Base-by-base conservation (phyloP, 345 rosid genomes). In the Acer yangbiense region DNA sequence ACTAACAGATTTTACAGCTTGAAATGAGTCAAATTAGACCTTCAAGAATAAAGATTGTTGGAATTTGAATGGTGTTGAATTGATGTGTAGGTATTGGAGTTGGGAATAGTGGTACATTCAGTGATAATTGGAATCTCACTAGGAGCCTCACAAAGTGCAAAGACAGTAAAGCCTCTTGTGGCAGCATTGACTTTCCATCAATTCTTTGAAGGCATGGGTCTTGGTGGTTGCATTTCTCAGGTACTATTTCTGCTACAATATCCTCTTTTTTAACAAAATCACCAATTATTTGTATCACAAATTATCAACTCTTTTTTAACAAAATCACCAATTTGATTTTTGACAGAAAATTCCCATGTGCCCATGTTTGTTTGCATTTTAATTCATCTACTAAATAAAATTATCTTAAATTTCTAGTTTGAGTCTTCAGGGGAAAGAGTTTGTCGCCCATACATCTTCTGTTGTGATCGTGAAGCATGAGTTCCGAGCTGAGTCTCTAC, bases 161-260 rank as follows among this genome's bases (percentile, higher is more conserved):
- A 86, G 10, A 89, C 90, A 7, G 79, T 92, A 79, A 87, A 79
- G 86, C 93, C 94, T 69, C 89, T 90, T 43, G 61, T 92, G 70
- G 89, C 82, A 27, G 97, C 97, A 14, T 76, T 90, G 57, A 83
- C 89, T 54, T 92, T 92, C 76, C 94, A 92, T 75, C 97, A 92
- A 75, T 89, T 92, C 73, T 92, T 90, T 64, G 97, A 92, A 81
- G 94, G 94, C 55, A 87, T 88, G 85, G 94, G 94, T 18, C 94
- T 90, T 12, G 94, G 94, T 60, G 91, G 94, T 65, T 92, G 94
- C 90, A 85, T 90, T 69, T 77, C 90, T 23, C 87, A 88, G 79
- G 93, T 89, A 68, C 58, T 16, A 9, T 58, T 58, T 58, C 23
- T 58, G 10, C 23, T 43, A 35, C 39, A 4, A 35, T 35, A 35